Evolutionary conservation across 371 early-diverging fungal genomes (phyloP), one percentile per base, ranked within the genome.

Genomic region (Rhizopus stolonifer): DNA sequence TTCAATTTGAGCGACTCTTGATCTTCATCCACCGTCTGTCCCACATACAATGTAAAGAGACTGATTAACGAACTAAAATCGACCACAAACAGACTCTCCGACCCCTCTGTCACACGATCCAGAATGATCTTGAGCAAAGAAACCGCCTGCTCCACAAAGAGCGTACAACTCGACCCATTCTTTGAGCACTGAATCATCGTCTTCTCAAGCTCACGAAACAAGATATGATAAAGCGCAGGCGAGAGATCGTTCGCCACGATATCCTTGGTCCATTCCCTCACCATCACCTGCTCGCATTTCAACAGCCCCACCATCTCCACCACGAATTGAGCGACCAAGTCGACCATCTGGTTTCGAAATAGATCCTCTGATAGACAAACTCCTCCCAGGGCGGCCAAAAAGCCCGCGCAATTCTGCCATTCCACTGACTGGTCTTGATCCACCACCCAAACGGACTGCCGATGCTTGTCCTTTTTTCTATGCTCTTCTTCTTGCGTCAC

Each of bases 101-200:
- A 56, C 4, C 74, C 79, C 18, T 82, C 82, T 17, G 77, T 76
- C 54, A 84, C 77, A 8, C 90, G 85, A 33, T 95, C 91, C 5
- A 90, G 65, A 0, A 89, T 83, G 29, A 85, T 61, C 53, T 89
- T 90, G 48, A 95, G 79, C 3, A 95, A 88, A 11, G 84, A 84
- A 17, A 91, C 87, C n/a, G 86, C 85, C 60, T 90, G 90, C 51
- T 92, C 93, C 15, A 92, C 86, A 76, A 91, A 89, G 52, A 92
- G 69, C 5, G 92, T 90, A 64, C 87, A 88, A 21, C 84, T 80
- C 31, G 90, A 89, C 3, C 79, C 81, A 42, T 82, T 91, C 47
- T 88, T 84, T 52, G 88, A 64, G 52, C 89, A 87, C 10, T 36
- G 6, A 5, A n/a, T 5, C 36, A 36, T 36, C 13, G 15, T 15